These are phyloP conservation scores for Xylaria sp. DNA, from an alignment of 2,329 filamentous ascomycete genomes.

Conservation along the genomic window DNA sequence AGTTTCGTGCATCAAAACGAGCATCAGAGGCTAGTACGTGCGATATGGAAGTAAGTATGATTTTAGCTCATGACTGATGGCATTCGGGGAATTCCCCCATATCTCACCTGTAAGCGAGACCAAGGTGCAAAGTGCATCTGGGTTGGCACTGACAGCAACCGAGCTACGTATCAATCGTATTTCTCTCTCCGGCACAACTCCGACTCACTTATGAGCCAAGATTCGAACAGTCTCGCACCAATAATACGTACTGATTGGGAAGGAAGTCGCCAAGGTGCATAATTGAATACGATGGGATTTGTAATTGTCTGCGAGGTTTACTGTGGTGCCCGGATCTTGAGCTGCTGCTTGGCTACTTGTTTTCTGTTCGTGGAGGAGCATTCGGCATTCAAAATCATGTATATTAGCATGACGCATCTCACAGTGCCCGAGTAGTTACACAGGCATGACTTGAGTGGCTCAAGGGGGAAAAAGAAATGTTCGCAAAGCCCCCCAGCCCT, in stretches of 20 bases:
- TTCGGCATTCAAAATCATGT: slow-evolving; percentile 9
- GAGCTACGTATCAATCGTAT: neutral
- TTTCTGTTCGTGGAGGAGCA: neutral
- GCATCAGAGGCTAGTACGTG: neutral
- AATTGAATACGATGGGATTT: slow-evolving; percentile 4
- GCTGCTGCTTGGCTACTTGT: neutral
- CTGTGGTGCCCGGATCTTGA: neutral
- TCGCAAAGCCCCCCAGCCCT: slow-evolving; percentile 32
- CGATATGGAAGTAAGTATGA: neutral
- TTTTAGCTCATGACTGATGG: neutral
- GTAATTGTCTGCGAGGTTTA: slow-evolving; percentile 8
- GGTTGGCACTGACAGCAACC: neutral
- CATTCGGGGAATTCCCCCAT: neutral
- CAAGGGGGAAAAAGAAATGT: slow-evolving; percentile 30
- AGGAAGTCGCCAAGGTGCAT: slow-evolving; percentile 9
- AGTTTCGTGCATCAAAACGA: neutral
- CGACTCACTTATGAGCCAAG: neutral
- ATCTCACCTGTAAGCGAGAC: neutral
- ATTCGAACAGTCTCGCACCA: neutral
- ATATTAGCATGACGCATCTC: slow-evolving; percentile 5
- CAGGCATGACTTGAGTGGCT: slow-evolving; percentile 30
- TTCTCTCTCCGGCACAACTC: neutral
- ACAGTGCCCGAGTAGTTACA: slow-evolving; percentile 29
- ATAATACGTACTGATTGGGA: slow-evolving; percentile 5
- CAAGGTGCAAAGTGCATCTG: neutral